Conservation (phyloP, 2,329 filamentous ascomycete genomes). For the Claviceps humidiphila region DNA sequence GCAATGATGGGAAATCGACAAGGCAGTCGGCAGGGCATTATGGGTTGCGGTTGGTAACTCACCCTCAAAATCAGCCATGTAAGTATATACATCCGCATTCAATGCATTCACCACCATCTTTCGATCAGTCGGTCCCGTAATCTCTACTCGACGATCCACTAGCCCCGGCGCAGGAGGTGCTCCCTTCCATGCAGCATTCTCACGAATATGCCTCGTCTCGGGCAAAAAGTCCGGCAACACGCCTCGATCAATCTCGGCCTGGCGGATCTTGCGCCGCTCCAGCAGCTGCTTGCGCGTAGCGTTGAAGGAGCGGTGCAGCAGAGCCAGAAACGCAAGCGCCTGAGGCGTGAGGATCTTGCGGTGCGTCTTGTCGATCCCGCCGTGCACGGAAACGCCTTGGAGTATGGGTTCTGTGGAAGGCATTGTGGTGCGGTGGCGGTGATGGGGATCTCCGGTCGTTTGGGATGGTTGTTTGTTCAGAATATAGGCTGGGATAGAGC, state of each 20-base stretch:
- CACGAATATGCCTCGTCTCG: conserved; percentile 89
- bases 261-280: conserved; percentile 71
- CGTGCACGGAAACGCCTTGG: conserved; percentile 78
- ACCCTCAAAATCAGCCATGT: conserved; percentile 99
- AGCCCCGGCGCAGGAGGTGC: conserved; percentile 83
- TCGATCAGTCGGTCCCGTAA: conserved; percentile 89
- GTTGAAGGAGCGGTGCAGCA: conserved; percentile 93
- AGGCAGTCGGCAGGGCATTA: no score
- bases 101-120: conserved; percentile 99
- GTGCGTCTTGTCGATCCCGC: conserved; percentile 61
- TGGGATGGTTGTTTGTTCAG: no score
- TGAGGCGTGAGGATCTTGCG: conserved; percentile 86
- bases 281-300: conserved; percentile 75
- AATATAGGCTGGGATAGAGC: no score
- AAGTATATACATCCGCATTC: conserved; percentile 94
- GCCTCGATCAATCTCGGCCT: conserved; percentile 87
- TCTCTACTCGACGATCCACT: conserved; percentile 88
- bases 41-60: conserved; percentile 17
- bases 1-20: no score
- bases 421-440: conserved; percentile 31
- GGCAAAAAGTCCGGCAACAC: conserved; percentile 84
- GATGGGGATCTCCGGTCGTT: not conserved
- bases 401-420: conserved; percentile 63
- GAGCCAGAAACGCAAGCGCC: conserved; percentile 80
- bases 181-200: conserved; percentile 87